Percentiles rank a stretch among this genome's conserved stretches.
phyloP scores from a whole-genome alignment of 768 basidiomycete species.

The Gloeophyllum trabeum region DNA sequence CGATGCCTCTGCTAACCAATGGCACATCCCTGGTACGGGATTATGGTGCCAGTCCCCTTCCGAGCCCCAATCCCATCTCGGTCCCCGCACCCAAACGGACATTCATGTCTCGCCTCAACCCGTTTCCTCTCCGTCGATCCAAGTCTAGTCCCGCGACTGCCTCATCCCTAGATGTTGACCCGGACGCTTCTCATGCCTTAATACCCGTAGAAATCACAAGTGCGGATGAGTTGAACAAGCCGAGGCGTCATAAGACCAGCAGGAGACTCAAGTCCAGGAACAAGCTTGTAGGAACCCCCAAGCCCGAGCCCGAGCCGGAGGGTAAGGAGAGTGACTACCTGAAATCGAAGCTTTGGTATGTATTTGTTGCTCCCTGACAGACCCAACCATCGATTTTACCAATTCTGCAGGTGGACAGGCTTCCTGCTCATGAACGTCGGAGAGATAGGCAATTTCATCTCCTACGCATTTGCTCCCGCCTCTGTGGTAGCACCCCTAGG shows the following conservation, averaged over 20 bases:
- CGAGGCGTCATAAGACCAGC: neutral
- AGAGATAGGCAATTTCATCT: conserved; percentile 42
- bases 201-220: conserved; percentile 7
- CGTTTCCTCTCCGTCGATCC: too few relatives aligned
- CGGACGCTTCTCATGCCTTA: conserved; percentile 7
- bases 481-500: conserved; percentile 93
- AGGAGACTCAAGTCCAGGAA: neutral
- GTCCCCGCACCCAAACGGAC: neutral
- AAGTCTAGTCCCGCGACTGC: neutral
- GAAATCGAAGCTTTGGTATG: conserved; percentile 74
- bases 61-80: neutral
- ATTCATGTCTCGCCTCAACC: neutral
- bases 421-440: conserved; percentile 86
- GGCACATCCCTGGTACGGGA: neutral
- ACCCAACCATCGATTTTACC: neutral
- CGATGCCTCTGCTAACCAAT: too few relatives aligned
- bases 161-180: neutral
- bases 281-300: neutral
- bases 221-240: neutral
- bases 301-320: conserved; percentile 1
- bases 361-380: conserved; percentile 3
- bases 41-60: neutral
- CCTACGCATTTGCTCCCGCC: conserved; percentile 84
- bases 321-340: conserved; percentile 64
- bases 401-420: conserved; percentile 67